Conservation (phyloP, 768 basidiomycete genomes). For the Wakefieldia striispora region DNA sequence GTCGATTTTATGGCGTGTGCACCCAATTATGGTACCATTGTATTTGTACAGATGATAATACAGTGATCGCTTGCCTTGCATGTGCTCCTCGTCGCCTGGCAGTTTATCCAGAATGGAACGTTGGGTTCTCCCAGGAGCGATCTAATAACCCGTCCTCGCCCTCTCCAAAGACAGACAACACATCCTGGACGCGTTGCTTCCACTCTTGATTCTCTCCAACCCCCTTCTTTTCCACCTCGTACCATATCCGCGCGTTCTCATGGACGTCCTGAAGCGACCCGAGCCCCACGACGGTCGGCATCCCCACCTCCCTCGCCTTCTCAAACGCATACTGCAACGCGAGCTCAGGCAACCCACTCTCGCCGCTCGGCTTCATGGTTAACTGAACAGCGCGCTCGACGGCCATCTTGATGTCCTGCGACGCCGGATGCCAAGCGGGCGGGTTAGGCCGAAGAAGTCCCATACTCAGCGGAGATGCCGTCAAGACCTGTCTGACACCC, state of each 20-base stretch:
- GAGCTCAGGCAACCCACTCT: constrained; percentile 50
- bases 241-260: constrained; percentile 66
- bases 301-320: constrained; percentile 39
- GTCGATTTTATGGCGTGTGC: constrained; percentile 18
- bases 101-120: constrained; percentile 10
- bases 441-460: constrained; percentile 60
- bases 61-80: not conserved
- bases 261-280: constrained; percentile 74
- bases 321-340: constrained; percentile 74
- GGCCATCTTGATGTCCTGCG: constrained; percentile 45
- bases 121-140: constrained; percentile 73
- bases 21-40: constrained; percentile 19
- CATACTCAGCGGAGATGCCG: constrained; percentile 87
- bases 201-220: constrained; percentile 35
- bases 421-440: constrained; percentile 79
- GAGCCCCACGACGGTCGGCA: constrained; percentile 73
- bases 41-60: constrained; percentile 23
- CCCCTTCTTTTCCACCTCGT: constrained; percentile 46
- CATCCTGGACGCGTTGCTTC: constrained; percentile 41
- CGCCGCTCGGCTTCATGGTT: constrained; percentile 37
- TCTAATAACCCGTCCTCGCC: constrained; percentile 46
- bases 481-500: constrained; percentile 61
- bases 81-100: not conserved
- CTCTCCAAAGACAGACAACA: constrained; percentile 41
- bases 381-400: constrained; percentile 36